Evolutionary conservation across 331 rosid genomes (phyloP).

Genomic region (Quercus phellos): DNA sequence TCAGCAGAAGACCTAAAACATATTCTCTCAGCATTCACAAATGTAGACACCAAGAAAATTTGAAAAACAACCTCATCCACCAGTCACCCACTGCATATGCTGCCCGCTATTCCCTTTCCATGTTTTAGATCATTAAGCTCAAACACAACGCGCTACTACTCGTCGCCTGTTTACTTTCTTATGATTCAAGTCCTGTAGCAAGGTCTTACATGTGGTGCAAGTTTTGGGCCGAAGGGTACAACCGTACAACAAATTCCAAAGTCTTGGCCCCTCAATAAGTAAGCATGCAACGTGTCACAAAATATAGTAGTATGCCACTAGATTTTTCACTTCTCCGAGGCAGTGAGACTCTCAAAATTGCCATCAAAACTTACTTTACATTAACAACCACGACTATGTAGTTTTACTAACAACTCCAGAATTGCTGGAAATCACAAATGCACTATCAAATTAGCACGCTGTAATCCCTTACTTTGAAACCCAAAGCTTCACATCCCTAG

Average conservation of each 20-base stretch:
- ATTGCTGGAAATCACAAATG: neutral
- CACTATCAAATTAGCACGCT: neutral
- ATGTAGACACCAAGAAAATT: neutral
- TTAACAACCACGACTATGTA: neutral
- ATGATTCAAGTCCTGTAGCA: neutral
- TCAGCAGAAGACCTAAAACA: neutral
- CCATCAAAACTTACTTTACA: neutral
- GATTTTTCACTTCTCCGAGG: neutral
- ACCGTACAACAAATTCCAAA: neutral
- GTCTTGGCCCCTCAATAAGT: neutral
- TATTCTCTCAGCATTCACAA: neutral
- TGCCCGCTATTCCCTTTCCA: neutral
- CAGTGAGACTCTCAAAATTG: neutral
- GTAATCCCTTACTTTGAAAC: neutral
- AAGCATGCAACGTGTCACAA: neutral
- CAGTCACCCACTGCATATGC: neutral
- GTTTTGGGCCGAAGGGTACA: neutral
- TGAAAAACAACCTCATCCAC: neutral
- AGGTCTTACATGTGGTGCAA: neutral
- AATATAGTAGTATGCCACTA: neutral
- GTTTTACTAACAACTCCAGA: neutral
- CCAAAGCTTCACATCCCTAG: neutral
- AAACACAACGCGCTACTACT: neutral
- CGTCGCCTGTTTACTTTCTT: neutral
- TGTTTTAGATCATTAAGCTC: neutral